phyloP scores from a whole-genome alignment of 2,329 filamentous ascomycete species.

The Penicillium digitatum region DNA sequence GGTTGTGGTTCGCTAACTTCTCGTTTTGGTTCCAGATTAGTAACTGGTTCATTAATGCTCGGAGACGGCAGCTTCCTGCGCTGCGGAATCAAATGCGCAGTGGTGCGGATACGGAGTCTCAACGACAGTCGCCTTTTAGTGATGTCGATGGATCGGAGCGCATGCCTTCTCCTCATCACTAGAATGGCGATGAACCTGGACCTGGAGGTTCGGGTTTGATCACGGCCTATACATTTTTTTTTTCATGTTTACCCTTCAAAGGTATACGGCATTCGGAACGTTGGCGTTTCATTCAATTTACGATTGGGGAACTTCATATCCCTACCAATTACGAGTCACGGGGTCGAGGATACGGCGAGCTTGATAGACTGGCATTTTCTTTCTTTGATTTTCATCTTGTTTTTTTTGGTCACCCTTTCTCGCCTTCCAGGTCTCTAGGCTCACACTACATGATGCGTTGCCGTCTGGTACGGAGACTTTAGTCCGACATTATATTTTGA shows the following conservation, averaged over 20 bases:
- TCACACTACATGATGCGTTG: constrained; percentile 7
- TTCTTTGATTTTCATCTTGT: constrained; percentile 6
- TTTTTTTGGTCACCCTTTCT: neutral
- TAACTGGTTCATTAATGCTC: constrained; percentile 53
- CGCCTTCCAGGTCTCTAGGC: constrained; percentile 1
- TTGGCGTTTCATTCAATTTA: constrained; percentile 21
- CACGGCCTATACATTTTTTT: constrained; percentile 8
- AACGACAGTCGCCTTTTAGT: constrained; percentile 36
- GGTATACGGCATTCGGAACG: constrained; percentile 18
- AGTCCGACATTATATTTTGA: constrained; percentile 27
- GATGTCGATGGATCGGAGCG: constrained; percentile 32
- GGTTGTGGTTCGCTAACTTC: constrained; percentile 3
- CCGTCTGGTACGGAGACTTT: constrained; percentile 17
- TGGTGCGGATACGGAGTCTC: constrained; percentile 30
- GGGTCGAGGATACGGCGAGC: constrained; percentile 13
- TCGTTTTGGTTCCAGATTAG: constrained; percentile 41
- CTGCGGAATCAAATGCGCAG: constrained; percentile 45
- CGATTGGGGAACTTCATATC: constrained; percentile 13
- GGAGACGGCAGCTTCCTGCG: constrained; percentile 47
- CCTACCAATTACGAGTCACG: constrained; percentile 18
- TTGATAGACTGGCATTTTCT: constrained; percentile 23
- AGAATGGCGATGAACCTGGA: constrained; percentile 4
- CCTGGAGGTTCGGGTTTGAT: neutral
- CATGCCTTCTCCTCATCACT: constrained; percentile 29
- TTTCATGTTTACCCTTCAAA: constrained; percentile 8